Evolutionary conservation across 1,284 basidiomycete species (phyloP).

Genomic region (Leccinum cinnamomeum): DNA sequence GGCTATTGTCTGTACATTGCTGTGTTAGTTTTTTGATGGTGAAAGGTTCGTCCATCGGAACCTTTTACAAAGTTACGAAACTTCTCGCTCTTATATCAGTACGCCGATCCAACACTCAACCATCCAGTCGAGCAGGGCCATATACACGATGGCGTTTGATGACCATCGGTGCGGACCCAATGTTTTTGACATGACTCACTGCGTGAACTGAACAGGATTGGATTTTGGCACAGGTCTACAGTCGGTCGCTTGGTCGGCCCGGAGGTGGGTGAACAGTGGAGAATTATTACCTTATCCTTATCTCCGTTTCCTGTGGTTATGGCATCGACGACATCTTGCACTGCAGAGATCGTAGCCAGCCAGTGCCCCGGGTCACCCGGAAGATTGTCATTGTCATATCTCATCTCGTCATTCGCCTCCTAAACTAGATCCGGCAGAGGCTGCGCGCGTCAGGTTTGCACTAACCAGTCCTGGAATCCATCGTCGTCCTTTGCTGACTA

Average conservation of each 20-base stretch:
- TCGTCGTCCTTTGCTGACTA: background rate
- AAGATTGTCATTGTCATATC: background rate
- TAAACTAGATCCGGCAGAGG: constrained; percentile 51
- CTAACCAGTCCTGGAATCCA: background rate
- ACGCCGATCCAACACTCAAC: background rate
- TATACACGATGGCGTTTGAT: too few relatives aligned
- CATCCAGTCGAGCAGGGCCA: too few relatives aligned
- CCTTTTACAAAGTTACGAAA: background rate
- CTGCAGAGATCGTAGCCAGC: background rate
- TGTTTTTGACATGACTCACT: background rate
- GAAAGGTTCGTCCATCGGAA: too few relatives aligned
- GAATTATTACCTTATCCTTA: background rate
- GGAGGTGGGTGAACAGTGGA: background rate
- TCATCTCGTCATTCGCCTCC: constrained; percentile 22
- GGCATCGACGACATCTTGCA: background rate
- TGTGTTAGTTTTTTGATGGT: too few relatives aligned
- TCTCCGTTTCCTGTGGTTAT: background rate
- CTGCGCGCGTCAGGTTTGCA: constrained; percentile 49
- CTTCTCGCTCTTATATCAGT: background rate
- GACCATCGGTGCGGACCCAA: background rate
- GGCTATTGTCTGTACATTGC: too few relatives aligned
- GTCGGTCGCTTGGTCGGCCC: background rate
- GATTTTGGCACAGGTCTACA: background rate
- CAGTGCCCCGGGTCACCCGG: background rate
- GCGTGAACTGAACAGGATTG: background rate